phyloP scores from a whole-genome alignment of 202 grass and related monocot genomes.

The Setaria viridis region DNA sequence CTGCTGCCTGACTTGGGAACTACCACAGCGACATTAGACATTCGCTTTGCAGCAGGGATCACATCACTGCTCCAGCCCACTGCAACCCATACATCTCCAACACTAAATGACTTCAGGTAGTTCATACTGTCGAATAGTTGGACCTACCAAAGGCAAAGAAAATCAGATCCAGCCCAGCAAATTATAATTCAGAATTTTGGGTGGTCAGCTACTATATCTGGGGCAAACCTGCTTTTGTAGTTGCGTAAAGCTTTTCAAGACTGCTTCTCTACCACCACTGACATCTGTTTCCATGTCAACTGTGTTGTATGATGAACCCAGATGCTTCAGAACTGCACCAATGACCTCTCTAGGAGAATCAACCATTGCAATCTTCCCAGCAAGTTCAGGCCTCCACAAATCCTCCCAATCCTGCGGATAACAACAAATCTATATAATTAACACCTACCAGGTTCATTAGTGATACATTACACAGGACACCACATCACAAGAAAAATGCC shows the following conservation, averaged over 20 bases:
- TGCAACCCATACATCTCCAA: constrained; percentile 90
- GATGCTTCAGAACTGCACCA: constrained; percentile 85
- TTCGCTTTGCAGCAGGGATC: constrained; percentile 82
- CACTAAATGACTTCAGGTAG: constrained; percentile 89
- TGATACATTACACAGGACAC: background rate
- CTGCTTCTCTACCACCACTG: constrained; percentile 71
- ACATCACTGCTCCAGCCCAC: constrained; percentile 95
- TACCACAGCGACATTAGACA: constrained; percentile 79
- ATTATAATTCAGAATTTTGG: constrained; percentile 9
- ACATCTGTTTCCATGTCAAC: constrained; percentile 72
- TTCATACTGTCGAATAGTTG: constrained; percentile 82
- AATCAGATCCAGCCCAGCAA: background rate
- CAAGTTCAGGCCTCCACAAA: constrained; percentile 92
- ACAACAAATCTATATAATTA: constrained; percentile 22
- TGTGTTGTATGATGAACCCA: constrained; percentile 86
- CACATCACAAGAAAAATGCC: constrained; percentile 17
- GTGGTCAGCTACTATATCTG: background rate
- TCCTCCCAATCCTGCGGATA: constrained; percentile 83
- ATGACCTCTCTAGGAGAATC: constrained; percentile 94
- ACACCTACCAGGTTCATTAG: background rate
- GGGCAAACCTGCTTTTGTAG: constrained; percentile 77
- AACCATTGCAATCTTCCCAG: constrained; percentile 91
- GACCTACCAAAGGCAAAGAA: constrained; percentile 55
- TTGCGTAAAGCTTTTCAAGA: constrained; percentile 63
- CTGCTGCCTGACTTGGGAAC: constrained; percentile 95